Base-by-base conservation (phyloP, 1,284 basidiomycete species). In the Leccinum holopus region DNA sequence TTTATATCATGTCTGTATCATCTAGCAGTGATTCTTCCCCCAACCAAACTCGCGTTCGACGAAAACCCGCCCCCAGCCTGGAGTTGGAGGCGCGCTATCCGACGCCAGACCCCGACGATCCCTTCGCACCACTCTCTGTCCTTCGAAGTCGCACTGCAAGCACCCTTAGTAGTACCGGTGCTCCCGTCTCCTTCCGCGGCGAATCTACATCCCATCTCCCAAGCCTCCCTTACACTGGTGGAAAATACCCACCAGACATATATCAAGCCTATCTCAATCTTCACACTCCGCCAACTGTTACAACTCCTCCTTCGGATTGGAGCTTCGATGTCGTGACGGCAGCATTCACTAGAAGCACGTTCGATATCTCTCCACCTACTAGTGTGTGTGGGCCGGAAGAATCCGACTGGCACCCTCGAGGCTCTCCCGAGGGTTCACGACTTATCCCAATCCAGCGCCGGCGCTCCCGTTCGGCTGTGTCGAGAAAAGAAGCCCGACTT, bases 61-160 rank as follows among this genome's bases (percentile, higher is more conserved):
- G 73, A 56, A 74, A 74, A 62, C 73, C 75, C 33, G 73, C 75
- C 7, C 73, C 73, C 33, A 75, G 66, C 62, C 65, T 76, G 18
- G 75, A 75, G 59, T 65, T 76, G 30, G 72, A 72, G 39, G 37
- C 71, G 51, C 73, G 73, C 21, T 74, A 74, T 60, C 73, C 73
- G 16, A 64, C 61, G 3, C 73, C 73, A 51, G 73, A 74, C 66
- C 73, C 75, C 37, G 70, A 67, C 21, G 75, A 77, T 62, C 73
- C 73, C 9, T 74, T 77, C 10, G 73, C 75, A 39, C 66, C 73
- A 0, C 75, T 74, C 49, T 57, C 73, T 18, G 71, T 77, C 56
- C 75, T 74, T 51, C 73, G 73, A 16, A 73, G 59, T 61, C 74
- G 73, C 37, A 77, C 73, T 35, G 75, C 73, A 37, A 73, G 72